Evolutionary conservation across 2,329 filamentous ascomycete species (phyloP).

Genomic region (Venturia effusa): DNA sequence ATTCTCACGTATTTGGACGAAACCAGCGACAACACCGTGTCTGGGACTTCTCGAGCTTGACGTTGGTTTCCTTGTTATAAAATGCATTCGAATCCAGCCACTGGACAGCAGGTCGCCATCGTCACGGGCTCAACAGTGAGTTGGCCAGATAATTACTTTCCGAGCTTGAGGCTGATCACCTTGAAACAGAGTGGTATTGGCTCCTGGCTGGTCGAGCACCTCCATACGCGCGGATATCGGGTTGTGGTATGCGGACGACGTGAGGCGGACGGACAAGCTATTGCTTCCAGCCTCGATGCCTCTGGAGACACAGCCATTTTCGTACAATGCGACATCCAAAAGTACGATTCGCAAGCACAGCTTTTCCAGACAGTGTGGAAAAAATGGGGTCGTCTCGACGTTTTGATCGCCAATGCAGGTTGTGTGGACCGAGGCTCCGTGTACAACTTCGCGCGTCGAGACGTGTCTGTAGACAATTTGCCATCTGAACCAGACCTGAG

Average conservation of each 20-base stretch:
- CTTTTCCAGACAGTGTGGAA: conserved; percentile 34
- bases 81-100: background rate
- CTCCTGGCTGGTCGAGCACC: conserved; percentile 28
- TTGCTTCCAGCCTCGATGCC: conserved; percentile 15
- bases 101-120: background rate
- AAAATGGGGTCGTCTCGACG: conserved; percentile 37
- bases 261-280: conserved; percentile 23
- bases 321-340: conserved; percentile 34
- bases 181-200: conserved; percentile 37
- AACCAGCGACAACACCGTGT: background rate
- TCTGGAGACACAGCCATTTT: conserved; percentile 25
- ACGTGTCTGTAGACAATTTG: background rate
- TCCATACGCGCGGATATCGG: conserved; percentile 25
- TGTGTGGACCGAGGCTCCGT: conserved; percentile 30
- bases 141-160: background rate
- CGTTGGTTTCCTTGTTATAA: background rate
- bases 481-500: conserved; percentile 35
- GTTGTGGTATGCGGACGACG: conserved; percentile 32
- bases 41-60: background rate
- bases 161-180: background rate
- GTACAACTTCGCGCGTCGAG: background rate
- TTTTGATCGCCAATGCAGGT: conserved; percentile 41
- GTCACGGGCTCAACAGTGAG: background rate
- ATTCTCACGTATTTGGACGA: background rate
- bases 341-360: conserved; percentile 33